Base-by-base conservation (phyloP, 805 yeast species). In the Yamadazyma akitaensis region DNA sequence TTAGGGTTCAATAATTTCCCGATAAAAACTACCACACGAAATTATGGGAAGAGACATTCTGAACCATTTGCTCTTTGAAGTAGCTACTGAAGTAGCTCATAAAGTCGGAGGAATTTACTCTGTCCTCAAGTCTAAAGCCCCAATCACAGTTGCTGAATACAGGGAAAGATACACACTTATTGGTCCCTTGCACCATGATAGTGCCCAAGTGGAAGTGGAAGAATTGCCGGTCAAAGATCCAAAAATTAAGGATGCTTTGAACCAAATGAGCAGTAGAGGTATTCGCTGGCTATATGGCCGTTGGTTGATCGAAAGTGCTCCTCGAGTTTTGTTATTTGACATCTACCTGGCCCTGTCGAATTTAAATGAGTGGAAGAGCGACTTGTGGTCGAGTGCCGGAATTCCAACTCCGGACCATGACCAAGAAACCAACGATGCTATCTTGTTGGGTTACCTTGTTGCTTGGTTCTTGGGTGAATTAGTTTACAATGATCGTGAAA, bases 221-320 rank as follows among this genome's bases (percentile, higher is more conserved):
- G 85, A 82, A 53, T 67, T 86, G 45, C 80, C 80, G 17, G 76
- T 82, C 54, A 70, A 69, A 44, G 82, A 80, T 56, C 76, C 77
- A 1, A 63, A 68, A 38, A 67, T 91, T 52, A 77, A 76, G 58
- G 75, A 74, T 21, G 73, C 96, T 0, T 71, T 92, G 56, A 84
- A 84, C 48, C 75, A 88, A 11, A 92, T 92, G 98, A 68, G 79
- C 40, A 76, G 78, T 13, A 75, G 97, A 41, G 98, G 98, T 26
- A 80, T 92, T 53, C 70, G 77, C 48, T 88, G 85, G 74, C 70
- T 90, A 43, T 91, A 92, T 60, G 98, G 97, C 40, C 78, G 97
- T 49, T 92, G 99, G 99, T 78, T 92, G 57, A 90, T 92, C 57
- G 99, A 94, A 63, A 97, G 98, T 16, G 96, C 98, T 0, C 99